Evolutionary conservation across 106 monocot genomes (phyloP).

Genomic region (Hemerocallis citrina): DNA sequence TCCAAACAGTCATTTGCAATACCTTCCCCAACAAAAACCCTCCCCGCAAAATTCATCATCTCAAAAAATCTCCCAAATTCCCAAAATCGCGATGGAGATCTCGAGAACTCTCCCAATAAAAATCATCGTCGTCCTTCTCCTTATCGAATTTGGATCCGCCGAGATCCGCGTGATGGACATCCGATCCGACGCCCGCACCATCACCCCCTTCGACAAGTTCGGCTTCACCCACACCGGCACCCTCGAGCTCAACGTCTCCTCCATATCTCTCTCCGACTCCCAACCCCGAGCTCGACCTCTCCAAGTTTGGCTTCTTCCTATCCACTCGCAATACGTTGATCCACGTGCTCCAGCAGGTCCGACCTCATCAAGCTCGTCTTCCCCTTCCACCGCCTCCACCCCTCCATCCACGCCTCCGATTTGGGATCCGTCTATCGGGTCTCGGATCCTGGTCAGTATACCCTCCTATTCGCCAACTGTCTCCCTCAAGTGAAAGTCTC

Average conservation of each 20-base stretch:
- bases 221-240: constrained; percentile 66
- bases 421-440: too few species aligned
- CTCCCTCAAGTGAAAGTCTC: too few species aligned
- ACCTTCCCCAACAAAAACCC: too few species aligned
- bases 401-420: too few species aligned
- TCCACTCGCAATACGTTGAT: constrained; percentile 66
- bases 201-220: constrained; percentile 82
- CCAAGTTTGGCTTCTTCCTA: constrained; percentile 76
- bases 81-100: constrained; percentile 10
- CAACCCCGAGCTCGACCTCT: constrained; percentile 41
- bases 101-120: constrained; percentile 11
- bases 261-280: constrained; percentile 33
- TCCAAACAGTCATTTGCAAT: too few species aligned
- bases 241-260: constrained; percentile 71
- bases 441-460: too few species aligned
- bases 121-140: not conserved
- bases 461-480: too few species aligned
- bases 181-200: constrained; percentile 35
- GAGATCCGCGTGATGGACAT: constrained; percentile 60
- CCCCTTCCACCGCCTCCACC: constrained; percentile 50
- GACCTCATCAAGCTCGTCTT: constrained; percentile 54
- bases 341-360: constrained; percentile 62
- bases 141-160: constrained; percentile 11
- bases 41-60: too few species aligned
- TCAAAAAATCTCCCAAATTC: too few species aligned